Base-by-base conservation (phyloP, 768 basidiomycete genomes). In the Dioszegia aurantiaca region DNA sequence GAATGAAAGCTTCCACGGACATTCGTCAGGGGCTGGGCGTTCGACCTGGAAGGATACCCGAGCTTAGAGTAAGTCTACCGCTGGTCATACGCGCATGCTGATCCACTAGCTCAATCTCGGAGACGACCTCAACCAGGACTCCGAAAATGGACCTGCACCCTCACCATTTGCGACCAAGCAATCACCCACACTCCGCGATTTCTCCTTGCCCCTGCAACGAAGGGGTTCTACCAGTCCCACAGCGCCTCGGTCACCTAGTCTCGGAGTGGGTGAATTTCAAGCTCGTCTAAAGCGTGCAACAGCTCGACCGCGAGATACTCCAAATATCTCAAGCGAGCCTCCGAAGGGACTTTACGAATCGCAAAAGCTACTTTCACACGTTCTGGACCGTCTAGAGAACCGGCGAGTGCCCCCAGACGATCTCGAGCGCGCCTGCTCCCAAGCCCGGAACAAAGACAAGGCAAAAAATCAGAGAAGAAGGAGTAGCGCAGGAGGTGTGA, bases 321-420 rank as follows among this genome's bases (percentile, higher is more conserved):
- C 46, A 19, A 24, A 24, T 3, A 26, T 21, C 16, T 16, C 11
- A 11, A 21, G 2, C 4, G 49, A 51, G 16, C 58, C 19, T 41
- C 59, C 31, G 54, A 56, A 56, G 37, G 70, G 70, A 2, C 44
- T 72, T n/a, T 63, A 82, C 53, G 88, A 88, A 72, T 83, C 85
- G 9, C 82, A 84, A 47, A 89, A 89, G 70, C 79, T 88, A 23
- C 78, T 89, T 3, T 80, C 82, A 0, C 84, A 86, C 69, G 78
- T 88, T 27, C 77, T 90, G 16, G 79, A 79, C 19, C 83, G 86
- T 64, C 80, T 90, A n/a, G 81, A 83, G 45, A 78, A 76, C 48
- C 80, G 88, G 55, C 77, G 61, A 10, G 36, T 36, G 4, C 62
- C 70, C 26, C 70, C 70, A 14, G 70, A 71, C 52, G 26, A 62